Evolutionary conservation across 2,329 filamentous ascomycete species (phyloP).

Genomic region (Claviceps capensis): DNA sequence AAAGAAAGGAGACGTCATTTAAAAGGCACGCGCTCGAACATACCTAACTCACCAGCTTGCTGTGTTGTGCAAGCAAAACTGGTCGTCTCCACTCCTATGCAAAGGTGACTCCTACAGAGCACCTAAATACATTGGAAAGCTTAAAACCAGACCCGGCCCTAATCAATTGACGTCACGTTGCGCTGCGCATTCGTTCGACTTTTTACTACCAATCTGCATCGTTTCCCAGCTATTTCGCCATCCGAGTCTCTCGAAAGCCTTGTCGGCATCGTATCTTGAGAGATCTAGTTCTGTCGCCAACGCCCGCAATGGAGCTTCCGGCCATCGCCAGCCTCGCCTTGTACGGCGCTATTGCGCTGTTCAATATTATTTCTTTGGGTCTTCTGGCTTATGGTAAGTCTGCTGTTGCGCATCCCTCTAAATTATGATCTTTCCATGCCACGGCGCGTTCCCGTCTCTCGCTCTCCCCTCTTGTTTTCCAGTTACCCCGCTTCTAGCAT

Average conservation of each 20-base stretch:
- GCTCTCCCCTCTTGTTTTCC: no score
- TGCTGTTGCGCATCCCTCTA: not conserved
- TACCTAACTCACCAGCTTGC: not conserved
- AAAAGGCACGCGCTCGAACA: no score
- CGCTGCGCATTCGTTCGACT: not conserved
- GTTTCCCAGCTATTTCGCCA: not conserved
- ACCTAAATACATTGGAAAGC: not conserved
- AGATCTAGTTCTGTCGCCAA: not conserved
- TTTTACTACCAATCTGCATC: not conserved
- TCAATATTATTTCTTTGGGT: conserved; percentile 5
- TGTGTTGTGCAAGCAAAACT: not conserved
- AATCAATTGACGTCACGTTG: not conserved
- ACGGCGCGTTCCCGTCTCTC: not conserved
- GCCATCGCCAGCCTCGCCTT: conserved; percentile 1
- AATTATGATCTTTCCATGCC: not conserved
- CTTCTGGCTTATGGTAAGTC: conserved; percentile 6
- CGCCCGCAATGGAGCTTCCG: conserved; percentile 6
- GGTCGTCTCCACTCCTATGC: not conserved
- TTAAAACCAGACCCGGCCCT: not conserved
- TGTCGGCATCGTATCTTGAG: not conserved
- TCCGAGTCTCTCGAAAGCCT: not conserved
- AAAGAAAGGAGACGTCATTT: not conserved
- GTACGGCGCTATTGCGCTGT: conserved; percentile 5
- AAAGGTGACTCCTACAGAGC: not conserved
- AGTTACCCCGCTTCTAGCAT: no score